These are phyloP conservation scores for Dactylellina parvicollis DNA, from an alignment of 2,329 filamentous ascomycete genomes.

Conservation along the genomic window DNA sequence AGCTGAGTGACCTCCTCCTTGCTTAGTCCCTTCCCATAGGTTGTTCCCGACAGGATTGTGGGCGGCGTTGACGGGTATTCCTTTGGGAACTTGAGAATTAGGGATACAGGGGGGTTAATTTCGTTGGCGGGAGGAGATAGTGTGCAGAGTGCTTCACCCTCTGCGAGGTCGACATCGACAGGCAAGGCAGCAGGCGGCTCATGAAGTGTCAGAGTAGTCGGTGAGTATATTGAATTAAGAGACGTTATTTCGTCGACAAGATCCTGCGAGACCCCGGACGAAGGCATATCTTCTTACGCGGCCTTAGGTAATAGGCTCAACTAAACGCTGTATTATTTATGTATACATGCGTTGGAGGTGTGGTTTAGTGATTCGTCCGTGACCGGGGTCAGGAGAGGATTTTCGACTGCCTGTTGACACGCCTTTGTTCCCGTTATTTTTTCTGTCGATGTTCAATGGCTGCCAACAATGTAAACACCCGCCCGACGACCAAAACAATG, in stretches of 20 bases:
- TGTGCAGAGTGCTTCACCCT: constrained; percentile 65
- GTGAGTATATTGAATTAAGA: constrained; percentile 80
- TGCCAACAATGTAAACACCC: neutral
- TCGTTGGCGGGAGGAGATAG: constrained; percentile 72
- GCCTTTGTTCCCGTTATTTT: constrained; percentile 5
- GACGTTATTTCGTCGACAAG: constrained; percentile 79
- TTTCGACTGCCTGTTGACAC: constrained; percentile 29
- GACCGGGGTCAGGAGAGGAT: neutral
- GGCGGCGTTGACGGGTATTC: constrained; percentile 81
- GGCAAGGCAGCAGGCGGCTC: constrained; percentile 56
- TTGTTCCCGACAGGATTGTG: constrained; percentile 78
- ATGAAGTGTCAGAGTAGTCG: constrained; percentile 60
- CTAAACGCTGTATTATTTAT: neutral
- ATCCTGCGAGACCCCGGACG: constrained; percentile 57
- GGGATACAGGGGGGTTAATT: constrained; percentile 67
- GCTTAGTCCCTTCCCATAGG: constrained; percentile 73
- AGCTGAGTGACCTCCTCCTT: constrained; percentile 73
- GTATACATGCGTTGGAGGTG: constrained; percentile 10
- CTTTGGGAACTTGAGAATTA: constrained; percentile 73
- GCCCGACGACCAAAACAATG: constrained; percentile 1
- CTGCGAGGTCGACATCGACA: neutral
- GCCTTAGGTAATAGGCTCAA: neutral
- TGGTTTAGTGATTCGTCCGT: constrained; percentile 48
- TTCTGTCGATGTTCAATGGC: neutral
- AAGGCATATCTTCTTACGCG: constrained; percentile 14